Base-by-base conservation (phyloP, 2,329 filamentous ascomycete genomes). In the Sclerotinia spermophila region DNA sequence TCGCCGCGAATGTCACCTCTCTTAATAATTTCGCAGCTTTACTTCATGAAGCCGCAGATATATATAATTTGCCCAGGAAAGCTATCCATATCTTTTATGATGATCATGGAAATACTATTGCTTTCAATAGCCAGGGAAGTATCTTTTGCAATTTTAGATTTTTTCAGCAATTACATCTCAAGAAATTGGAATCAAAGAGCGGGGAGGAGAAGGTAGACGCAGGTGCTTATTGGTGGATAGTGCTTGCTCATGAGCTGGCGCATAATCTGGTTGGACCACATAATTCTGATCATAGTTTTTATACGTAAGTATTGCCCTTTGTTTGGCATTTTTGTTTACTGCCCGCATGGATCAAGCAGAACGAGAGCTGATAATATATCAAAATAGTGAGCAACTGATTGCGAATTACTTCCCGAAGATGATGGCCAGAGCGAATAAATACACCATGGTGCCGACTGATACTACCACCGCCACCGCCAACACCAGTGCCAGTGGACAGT, bases 91-190 rank as follows among this genome's bases (percentile, higher is more conserved):
- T 98, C 66, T 98, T 95, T 82, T 93, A 94, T 76, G 94, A 97
- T 76, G 87, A 90, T 55, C 81, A 83, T 4, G 92, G 93, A 6
- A 88, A 87, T 70, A 94, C 93, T 0, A 97, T 99, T 73, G 96
- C 95, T 0, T 99, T 99, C 84, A 99, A 99, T 79, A 87, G 87
- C 13, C 88, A 86, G 53, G 94, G 95, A 51, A 93, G 91, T 76
- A 87, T 99, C 42, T 99, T 98, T 83, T 97, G 94, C 84, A 99
- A 99, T 78, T 86, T 97, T 74, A 86, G 92, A 27, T 97, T 93
- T 83, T 98, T 94, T 80, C 82, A 91, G 72, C 89, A 95, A 77
- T 81, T 97, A 44, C 95, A 98, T 78, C 84, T 87, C 59, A 77
- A 82, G 21, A 80, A 83, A 73, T 80, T 88, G 62, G 78, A 75